These are phyloP conservation scores for Oryza meridionalis DNA, from an alignment of 176 grass and related monocot species.

Conservation along the genomic window DNA sequence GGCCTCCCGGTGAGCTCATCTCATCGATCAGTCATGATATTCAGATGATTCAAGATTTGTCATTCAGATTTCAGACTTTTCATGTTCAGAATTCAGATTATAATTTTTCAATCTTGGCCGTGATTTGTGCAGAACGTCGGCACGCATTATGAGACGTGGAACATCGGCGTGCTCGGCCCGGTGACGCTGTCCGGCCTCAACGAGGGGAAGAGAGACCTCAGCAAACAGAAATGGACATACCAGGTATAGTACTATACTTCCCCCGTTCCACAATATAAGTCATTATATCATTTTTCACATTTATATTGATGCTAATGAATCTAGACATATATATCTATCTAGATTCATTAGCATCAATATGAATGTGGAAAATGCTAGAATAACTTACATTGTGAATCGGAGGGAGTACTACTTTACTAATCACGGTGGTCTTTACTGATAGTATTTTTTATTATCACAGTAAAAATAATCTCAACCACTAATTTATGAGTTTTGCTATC, in stretches of 20 bases:
- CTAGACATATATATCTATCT: no score
- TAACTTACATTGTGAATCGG: no score
- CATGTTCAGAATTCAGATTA: neutral
- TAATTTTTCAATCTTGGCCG: neutral
- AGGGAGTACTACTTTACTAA: no score
- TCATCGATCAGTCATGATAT: neutral
- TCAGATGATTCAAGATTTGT: neutral
- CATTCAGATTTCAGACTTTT: neutral
- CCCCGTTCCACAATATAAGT: no score
- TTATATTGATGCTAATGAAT: no score
- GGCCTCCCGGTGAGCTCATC: slow-evolving; percentile 72
- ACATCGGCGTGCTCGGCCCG: slow-evolving; percentile 90
- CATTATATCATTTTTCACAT: no score
- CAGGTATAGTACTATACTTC: slow-evolving; percentile 21
- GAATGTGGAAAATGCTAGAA: no score
- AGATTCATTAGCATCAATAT: no score
- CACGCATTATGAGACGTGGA: slow-evolving; percentile 81
- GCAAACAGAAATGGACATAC: slow-evolving; percentile 86
- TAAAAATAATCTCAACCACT: accelerated
- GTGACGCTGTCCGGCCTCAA: slow-evolving; percentile 78
- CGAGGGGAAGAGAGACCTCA: slow-evolving; percentile 79
- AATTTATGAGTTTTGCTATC: no score
- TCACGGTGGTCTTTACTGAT: no score
- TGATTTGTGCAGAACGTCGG: slow-evolving; percentile 62
- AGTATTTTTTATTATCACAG: no score